Conservation (phyloP, 2,329 filamentous ascomycete species). For the Ophiocordyceps camponoti-floridani region DNA sequence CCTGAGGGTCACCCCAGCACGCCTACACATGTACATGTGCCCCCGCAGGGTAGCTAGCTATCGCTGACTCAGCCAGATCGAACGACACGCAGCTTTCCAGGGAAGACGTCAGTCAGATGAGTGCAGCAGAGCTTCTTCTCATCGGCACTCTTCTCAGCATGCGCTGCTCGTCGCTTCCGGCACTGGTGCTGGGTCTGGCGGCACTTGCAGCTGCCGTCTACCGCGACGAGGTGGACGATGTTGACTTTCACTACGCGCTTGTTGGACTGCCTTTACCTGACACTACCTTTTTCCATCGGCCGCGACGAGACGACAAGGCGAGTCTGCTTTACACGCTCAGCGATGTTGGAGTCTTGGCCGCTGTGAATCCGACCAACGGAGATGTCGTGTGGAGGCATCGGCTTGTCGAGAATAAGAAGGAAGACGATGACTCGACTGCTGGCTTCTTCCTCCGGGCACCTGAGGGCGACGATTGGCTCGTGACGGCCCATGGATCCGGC, state of each 20-base stretch:
- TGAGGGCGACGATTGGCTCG: constrained; percentile 61
- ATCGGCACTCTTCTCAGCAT: constrained; percentile 7
- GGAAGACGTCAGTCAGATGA: not conserved
- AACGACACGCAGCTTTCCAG: not conserved
- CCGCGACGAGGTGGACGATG: constrained; percentile 73
- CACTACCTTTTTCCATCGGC: constrained; percentile 89
- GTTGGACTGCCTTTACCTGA: constrained; percentile 66
- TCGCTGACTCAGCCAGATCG: not conserved
- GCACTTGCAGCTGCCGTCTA: constrained; percentile 48
- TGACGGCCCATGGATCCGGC: constrained; percentile 51
- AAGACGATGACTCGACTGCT: constrained; percentile 13
- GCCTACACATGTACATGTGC: too few relatives aligned
- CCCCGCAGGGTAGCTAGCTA: not conserved
- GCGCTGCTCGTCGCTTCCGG: constrained; percentile 17
- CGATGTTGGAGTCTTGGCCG: constrained; percentile 66
- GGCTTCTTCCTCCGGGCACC: constrained; percentile 45
- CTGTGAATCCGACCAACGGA: constrained; percentile 76
- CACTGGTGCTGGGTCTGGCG: constrained; percentile 20
- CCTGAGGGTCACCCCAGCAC: too few relatives aligned
- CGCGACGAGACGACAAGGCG: constrained; percentile 63
- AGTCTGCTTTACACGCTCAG: constrained; percentile 84
- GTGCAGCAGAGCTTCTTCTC: not conserved
- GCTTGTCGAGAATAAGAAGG: constrained; percentile 25
- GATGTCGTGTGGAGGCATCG: constrained; percentile 73
- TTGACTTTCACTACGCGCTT: constrained; percentile 86